Evolutionary conservation across 768 basidiomycete species (phyloP).

Genomic region (Boletus vinaceobasis): DNA sequence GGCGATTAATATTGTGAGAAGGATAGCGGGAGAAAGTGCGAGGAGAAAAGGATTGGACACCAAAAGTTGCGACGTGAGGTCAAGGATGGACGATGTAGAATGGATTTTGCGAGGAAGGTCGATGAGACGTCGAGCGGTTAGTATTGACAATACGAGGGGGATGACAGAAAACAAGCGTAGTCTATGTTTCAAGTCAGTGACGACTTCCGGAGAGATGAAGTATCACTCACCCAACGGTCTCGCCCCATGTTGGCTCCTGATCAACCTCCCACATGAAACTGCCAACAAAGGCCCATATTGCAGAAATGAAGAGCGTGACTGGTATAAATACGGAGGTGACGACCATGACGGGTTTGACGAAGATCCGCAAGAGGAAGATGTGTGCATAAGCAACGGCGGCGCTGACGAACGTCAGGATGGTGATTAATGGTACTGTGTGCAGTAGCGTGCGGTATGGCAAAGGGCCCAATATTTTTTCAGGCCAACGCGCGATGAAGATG

Average conservation of each 20-base stretch:
- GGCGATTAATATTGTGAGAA: constrained; percentile 61
- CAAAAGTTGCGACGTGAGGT: constrained; percentile 66
- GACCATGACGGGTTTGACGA: constrained; percentile 81
- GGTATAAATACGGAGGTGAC: constrained; percentile 75
- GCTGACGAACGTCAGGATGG: constrained; percentile 66
- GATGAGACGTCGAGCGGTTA: constrained; percentile 70
- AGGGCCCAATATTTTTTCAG: constrained; percentile 27
- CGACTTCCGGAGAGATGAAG: not conserved
- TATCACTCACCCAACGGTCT: constrained; percentile 66
- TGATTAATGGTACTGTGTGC: constrained; percentile 74
- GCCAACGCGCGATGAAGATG: constrained; percentile 54
- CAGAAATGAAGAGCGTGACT: constrained; percentile 66
- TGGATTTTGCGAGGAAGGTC: constrained; percentile 70
- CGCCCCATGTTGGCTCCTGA: constrained; percentile 71
- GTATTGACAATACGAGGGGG: constrained; percentile 64
- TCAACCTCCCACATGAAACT: constrained; percentile 63
- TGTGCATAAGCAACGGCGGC: constrained; percentile 71
- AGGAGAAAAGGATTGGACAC: constrained; percentile 72
- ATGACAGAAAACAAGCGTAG: constrained; percentile 70
- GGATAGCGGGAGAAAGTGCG: constrained; percentile 68
- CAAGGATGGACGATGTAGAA: constrained; percentile 54
- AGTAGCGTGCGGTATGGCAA: constrained; percentile 67
- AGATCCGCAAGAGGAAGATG: constrained; percentile 72
- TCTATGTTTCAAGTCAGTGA: constrained; percentile 12
- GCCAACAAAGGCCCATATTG: constrained; percentile 78